Base-by-base conservation (phyloP, 1,284 basidiomycete species). In the Blastosporella zonata region DNA sequence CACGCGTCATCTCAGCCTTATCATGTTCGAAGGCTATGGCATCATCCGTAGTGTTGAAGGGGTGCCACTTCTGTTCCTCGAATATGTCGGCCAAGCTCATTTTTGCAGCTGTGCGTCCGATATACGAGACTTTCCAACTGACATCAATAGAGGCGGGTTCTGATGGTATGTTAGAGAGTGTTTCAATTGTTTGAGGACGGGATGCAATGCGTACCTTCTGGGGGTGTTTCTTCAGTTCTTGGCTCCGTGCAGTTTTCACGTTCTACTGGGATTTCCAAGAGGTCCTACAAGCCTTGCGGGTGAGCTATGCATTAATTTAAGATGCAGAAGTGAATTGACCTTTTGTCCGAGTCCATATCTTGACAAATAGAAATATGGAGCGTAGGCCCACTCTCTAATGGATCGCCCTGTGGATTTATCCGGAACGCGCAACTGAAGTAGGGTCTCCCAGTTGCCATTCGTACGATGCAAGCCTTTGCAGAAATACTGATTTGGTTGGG, bases 391-490 rank as follows among this genome's bases (percentile, higher is more conserved):
- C 39, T 65, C 59, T 13, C 52, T 59, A 12, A 41, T 50, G 8
- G 51, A 27, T 22, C 45, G 53, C 13, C 51, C 57, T 20, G 50
- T 49, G n/a, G 45, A 46, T 21, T 56, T 28, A 28, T 61, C 49
- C 13, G 43, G 41, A 12, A 55, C 45, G 27, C 44, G 46, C 15
- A 64, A 43, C 22, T 62, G 53, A 22, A 66, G 47, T 23, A 50
- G 52, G 6, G 64, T 64, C 50, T 66, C 60, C 36, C 58, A 57
- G 27, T 63, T 55, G 0, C 63, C 63, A 47, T 57, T 55, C n/a
- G 8, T 18, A 1, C 8, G 22, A 47, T 57, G 63, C 1, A 25
- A 5, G 10, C 55, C 53, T 28, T 52, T 44, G 50, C 63, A 60
- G 40, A 43, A 46, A 37, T 46, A 57, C 18, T 27, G 41, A 28